Evolutionary conservation across 1,139 yeast genomes (phyloP), one percentile per base, ranked within the genome.

Genomic region (Hemisphaericaspora lyxosophila): DNA sequence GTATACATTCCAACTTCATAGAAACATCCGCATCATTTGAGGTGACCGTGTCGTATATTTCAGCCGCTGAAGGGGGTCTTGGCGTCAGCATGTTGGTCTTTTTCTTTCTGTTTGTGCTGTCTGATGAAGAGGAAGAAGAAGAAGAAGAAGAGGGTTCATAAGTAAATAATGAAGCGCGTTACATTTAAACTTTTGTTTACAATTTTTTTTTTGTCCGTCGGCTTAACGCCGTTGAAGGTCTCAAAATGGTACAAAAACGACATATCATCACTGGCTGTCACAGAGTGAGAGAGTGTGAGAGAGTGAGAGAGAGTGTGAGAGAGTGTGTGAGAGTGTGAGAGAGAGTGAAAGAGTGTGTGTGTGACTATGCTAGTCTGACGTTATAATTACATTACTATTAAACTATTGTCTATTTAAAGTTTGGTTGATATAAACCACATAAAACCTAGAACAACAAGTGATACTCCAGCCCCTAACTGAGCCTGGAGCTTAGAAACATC

Each of bases 1-100:
- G 62, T 3, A 85, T 62, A 9, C 67, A 54, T 5, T 57, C 55
- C n/a, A 69, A 48, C 49, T 77, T 76, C 7, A 30, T 39, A 9
- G 52, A 57, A 31, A 45, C 51, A 18, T 43, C 37, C 12, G 39
- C 43, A 3, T 47, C 48, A 4, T 49, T 45, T 3, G 62, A 51
- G 2, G 60, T 53, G 11, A 65, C 46, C 17, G 50, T 46, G 20
- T 45, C 51, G 40, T 58, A 60, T 36, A 64, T 50, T 28, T 54
- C 54, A 20, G 48, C 53, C 9, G 41, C 45, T 7, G 43, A 39
- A 12, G 30, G 23, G 15, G 31, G 31, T n/a, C 14, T 4, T 5
- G 26, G 24, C 7, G 9, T 14, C 29, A 33, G 30, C 40, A 36
- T 33, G 17, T 26, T 26, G 28, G 12, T n/a, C n/a, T n/a, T n/a